Base-by-base conservation (phyloP, 2,329 filamentous ascomycete genomes). In the Ophiobolus disseminans region DNA sequence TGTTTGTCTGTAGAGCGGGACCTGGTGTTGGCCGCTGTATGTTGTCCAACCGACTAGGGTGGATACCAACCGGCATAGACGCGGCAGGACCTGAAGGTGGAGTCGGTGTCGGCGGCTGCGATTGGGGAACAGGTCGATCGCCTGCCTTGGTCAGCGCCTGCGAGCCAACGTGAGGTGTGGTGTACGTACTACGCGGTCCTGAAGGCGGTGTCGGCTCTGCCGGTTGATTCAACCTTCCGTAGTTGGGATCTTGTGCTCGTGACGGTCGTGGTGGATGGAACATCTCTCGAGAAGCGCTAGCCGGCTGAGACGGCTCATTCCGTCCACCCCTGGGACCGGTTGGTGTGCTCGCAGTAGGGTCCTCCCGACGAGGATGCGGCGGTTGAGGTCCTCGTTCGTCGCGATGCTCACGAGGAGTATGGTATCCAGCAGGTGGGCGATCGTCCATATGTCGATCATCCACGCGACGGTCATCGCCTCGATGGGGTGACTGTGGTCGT, bases 1-100 rank as follows among this genome's bases (percentile, higher is more conserved):
- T 49, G 34, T 73, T 69, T 2, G 64, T 71, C 36, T 70, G 68
- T 5, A 72, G 50, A n/a, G 66, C 51, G 5, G 62, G 57, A 11
- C 57, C 53, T 39, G 53, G 44, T 38, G 32, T 45, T 21, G 40
- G 23, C 41, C 51, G 38, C 74, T 72, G 25, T 78, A 72, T 60
- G 28, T 76, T 74, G 31, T 75, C 77, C 36, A 82, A 65, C 28
- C 82, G 76, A 58, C 82, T 82, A 9, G 81, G 81, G 60, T 84
- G 81, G 36, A 84, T 76, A 23, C 80, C 79, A 17, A 72, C 67
- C 13, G 73, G 66, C 26, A 78, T 75, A 32, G 67, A 55, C 9
- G 64, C 40, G 22, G 68, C 45, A 19, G 63, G 62, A 7, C 63
- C 64, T 5, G 72, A 65, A 31, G 73, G 68, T 13, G 73, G 63